Conservation (phyloP, 208 protist genomes). For the Trichomonas gallinae region DNA sequence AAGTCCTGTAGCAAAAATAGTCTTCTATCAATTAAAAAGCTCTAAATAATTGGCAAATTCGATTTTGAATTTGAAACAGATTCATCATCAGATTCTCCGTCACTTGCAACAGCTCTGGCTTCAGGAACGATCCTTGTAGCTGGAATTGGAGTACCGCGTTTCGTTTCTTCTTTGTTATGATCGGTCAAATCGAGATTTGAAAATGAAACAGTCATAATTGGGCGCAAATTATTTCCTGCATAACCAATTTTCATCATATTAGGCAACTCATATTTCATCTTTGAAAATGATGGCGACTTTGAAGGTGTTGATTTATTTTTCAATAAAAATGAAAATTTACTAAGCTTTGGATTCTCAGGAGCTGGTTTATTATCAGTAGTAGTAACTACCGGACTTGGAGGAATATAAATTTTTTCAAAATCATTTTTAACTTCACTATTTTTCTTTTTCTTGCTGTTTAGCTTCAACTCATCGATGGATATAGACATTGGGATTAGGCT, state of each 20-base stretch:
- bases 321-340: not conserved
- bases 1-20: no score
- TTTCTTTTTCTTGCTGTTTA: not conserved
- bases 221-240: not conserved
- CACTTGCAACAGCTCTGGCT: no score
- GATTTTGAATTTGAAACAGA: no score
- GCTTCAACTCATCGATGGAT: not conserved
- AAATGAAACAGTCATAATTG: not conserved
- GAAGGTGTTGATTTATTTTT: not conserved
- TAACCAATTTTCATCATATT: not conserved
- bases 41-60: no score
- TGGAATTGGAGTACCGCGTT: no score
- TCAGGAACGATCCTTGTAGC: no score
- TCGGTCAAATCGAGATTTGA: not conserved
- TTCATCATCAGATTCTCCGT: no score
- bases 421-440: not conserved
- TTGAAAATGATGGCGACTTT: not conserved
- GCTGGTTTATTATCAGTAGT: not conserved
- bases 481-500: not conserved
- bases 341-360: not conserved
- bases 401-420: not conserved
- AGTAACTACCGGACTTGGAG: not conserved
- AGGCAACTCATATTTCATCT: not conserved
- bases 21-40: no score
- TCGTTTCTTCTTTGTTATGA: no score